Evolutionary conservation across 2,329 filamentous ascomycete species (phyloP), one percentile per base, ranked within the genome.

Genomic region (Paradendryphiella salina): DNA sequence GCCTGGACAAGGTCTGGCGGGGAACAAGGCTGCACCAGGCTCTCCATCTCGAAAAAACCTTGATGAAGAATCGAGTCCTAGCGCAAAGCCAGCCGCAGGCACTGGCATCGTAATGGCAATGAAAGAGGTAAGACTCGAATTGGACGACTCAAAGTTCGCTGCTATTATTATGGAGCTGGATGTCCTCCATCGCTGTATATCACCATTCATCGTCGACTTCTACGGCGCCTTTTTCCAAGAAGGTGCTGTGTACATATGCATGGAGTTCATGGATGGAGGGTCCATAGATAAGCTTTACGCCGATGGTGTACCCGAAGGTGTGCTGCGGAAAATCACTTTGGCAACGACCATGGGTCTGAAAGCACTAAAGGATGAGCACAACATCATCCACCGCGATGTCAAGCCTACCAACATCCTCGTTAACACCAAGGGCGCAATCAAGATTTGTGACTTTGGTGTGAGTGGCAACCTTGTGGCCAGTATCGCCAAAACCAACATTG

Each of bases 171-270:
- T 97, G 83, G 94, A 99, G 75, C 80, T 99, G 39, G 90, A 99
- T 66, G 93, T 99, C 57, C 79, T 99, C 2, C 94, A 99, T 75
- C 89, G 94, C 63, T 99, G 94, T 68, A 81, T 94, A 3, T 96
- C 91, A 1, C 93, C 94, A 0, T 96, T 93, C 74, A 97, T 99
- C 62, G 94, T 99, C 73, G 93, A 99, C 70, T 99, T 99, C 67
- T 99, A 97, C 72, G 94, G 94, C 0, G 94, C 94, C 4, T 99
- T 99, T 73, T 99, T 96, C 80, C 94, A 99, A 70, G 94, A 99
- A 77, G 93, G 94, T 21, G 94, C 94, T 0, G 94, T 99, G 1
- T 99, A 99, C 74, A 97, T 99, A 73, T 99, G 94, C 76, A 96
- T 99, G 73, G 94, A 99, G 75, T 96, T 91, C 75, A 99, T 99